Percentiles rank a stretch among this genome's conserved stretches.
phyloP scores from a whole-genome alignment of 1,139 yeast genomes.

The Lodderomyces metapsilosis region DNA sequence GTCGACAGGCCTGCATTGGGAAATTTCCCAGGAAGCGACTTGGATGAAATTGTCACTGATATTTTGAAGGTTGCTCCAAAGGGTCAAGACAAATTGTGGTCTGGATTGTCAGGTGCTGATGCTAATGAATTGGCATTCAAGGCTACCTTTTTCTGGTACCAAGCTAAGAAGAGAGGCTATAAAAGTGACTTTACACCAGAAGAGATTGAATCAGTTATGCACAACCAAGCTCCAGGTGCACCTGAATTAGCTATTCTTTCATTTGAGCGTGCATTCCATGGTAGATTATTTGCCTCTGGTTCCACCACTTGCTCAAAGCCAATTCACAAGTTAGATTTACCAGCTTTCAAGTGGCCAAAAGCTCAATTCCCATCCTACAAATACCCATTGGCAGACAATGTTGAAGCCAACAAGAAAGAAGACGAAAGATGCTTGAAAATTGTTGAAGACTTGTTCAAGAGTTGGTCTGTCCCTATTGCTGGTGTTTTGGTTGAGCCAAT shows the following conservation, averaged over 20 bases:
- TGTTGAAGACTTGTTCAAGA: constrained; percentile 55
- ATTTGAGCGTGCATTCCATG: constrained; percentile 76
- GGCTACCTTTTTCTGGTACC: constrained; percentile 79
- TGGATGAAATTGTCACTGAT: constrained; percentile 54
- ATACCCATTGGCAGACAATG: constrained; percentile 65
- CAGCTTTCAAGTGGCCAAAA: constrained; percentile 85
- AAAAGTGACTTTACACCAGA: constrained; percentile 51
- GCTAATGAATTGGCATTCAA: constrained; percentile 84
- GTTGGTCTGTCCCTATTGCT: constrained; percentile 68
- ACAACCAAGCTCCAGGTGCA: constrained; percentile 68
- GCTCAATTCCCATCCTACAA: constrained; percentile 75
- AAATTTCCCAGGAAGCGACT: constrained; percentile 68
- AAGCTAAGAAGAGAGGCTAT: constrained; percentile 57
- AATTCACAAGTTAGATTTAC: constrained; percentile 79
- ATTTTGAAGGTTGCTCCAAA: constrained; percentile 67
- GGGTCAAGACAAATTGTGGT: constrained; percentile 68
- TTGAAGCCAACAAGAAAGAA: constrained; percentile 56
- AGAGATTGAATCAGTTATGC: constrained; percentile 63
- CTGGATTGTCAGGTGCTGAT: constrained; percentile 79
- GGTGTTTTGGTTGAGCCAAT: constrained; percentile 78
- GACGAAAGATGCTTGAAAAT: constrained; percentile 64
- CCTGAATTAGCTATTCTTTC: constrained; percentile 74
- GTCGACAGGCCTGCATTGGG: constrained; percentile 79
- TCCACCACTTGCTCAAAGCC: constrained; percentile 81
- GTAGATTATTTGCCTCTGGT: constrained; percentile 76